These are phyloP conservation scores for Alternaria rosae DNA, from an alignment of 2,329 filamentous ascomycete species.

Conservation along the genomic window DNA sequence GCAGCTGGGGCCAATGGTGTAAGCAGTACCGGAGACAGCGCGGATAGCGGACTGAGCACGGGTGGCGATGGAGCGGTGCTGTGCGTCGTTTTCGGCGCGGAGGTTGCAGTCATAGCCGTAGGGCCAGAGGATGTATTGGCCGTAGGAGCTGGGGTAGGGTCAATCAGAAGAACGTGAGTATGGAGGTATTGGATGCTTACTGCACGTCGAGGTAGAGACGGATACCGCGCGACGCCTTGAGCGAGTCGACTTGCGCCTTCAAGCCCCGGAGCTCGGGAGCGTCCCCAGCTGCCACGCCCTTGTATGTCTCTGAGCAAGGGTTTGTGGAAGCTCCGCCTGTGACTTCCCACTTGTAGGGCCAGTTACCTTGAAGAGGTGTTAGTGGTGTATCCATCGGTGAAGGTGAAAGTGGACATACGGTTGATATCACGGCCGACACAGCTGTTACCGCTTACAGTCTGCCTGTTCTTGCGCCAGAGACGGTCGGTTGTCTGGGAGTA, in stretches of 20 bases:
- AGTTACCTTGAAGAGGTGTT: constrained; percentile 29
- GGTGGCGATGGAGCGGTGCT: constrained; percentile 59
- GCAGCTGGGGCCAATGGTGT: constrained; percentile 61
- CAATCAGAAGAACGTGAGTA: too few species aligned
- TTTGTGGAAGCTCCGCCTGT: constrained; percentile 45
- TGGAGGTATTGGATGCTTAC: too few species aligned
- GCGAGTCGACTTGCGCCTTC: constrained; percentile 49
- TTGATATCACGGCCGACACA: constrained; percentile 51
- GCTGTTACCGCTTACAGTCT: constrained; percentile 38
- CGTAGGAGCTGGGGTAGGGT: constrained; percentile 21
- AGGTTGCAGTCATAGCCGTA: constrained; percentile 67
- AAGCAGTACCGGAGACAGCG: constrained; percentile 59
- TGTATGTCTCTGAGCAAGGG: constrained; percentile 50
- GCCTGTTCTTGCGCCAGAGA: constrained; percentile 52
- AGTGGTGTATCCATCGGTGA: background rate
- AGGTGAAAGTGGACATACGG: constrained; percentile 16
- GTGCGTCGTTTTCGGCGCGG: constrained; percentile 56
- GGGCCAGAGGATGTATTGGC: constrained; percentile 52
- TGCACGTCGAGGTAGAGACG: constrained; percentile 71
- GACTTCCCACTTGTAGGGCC: constrained; percentile 48
- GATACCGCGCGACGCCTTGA: constrained; percentile 58
- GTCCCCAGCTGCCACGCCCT: constrained; percentile 43
- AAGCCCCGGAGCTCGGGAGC: constrained; percentile 51
- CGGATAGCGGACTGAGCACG: constrained; percentile 61
- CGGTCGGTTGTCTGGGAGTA: constrained; percentile 50